Base-by-base conservation (phyloP, 2,329 filamentous ascomycete species). In the Amesomyces nigricolor region DNA sequence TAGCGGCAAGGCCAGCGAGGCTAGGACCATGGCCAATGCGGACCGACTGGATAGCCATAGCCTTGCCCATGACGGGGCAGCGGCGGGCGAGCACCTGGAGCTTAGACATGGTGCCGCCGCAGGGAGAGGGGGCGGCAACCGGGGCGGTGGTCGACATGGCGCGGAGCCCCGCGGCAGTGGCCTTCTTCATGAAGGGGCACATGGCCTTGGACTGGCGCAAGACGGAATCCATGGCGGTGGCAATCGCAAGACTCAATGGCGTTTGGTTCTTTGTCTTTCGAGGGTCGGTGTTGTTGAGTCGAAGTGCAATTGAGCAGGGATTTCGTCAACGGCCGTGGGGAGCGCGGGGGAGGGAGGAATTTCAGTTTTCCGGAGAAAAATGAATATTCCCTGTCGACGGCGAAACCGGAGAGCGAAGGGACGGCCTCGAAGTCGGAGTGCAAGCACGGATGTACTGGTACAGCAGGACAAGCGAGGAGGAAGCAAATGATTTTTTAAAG, bases 61-160 rank as follows among this genome's bases (percentile, higher is more conserved):
- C 94, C 80, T 96, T 95, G 72, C 91, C 92, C 94, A 99, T 99
- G 73, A 99, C 87, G 57, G 94, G 94, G 81, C 94, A 99, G 72
- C 92, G 90, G 69, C 91, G 87, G 67, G 90, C 94, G 68, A 95
- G 85, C 64, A 94, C 84, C 78, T 97, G 94, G 67, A 99, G 81
- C 76, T 96, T 97, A 68, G 91, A 96, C 84, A 97, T 96, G 73
- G 89, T 90, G 67, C 91, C 90, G 63, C 91, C 92, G 67, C 91
- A 88, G 55, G 86, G 87, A 52, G 87, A 88, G 3, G 61, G 56
- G 77, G 80, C 68, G 75, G 82, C 44, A 69, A 75, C 84, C 73
- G 75, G 77, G 22, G 57, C 32, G 53, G 88, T 80, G 57, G 87
- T 90, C 47, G 88, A 95, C 68, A 99, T 82, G 57, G 91, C 88